Percentiles rank a stretch among this genome's conserved stretches.
Evolutionary conservation across 768 basidiomycete species (phyloP).

Genomic region (Podaxis pistillaris): DNA sequence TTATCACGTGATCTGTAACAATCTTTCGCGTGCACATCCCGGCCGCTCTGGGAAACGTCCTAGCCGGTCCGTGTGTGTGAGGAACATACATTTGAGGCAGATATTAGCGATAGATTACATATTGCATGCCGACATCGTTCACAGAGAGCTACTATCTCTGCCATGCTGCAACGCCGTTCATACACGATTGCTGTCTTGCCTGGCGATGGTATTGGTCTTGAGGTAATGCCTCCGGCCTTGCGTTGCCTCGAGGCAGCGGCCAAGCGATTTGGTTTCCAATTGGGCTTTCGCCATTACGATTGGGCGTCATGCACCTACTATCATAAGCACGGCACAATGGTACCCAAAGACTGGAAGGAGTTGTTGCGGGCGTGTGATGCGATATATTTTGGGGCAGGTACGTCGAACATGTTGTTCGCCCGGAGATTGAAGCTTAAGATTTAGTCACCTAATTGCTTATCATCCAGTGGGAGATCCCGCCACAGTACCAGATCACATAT

Average conservation of each 20-base stretch:
- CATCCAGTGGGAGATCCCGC: conserved; percentile 43
- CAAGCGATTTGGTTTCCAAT: conserved; percentile 40
- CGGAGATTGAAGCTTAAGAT: neutral
- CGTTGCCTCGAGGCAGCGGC: conserved; percentile 44
- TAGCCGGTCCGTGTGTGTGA: conserved; percentile 6
- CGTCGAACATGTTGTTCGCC: conserved; percentile 14
- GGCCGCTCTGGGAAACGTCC: neutral
- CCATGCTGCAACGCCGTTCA: conserved; percentile 21
- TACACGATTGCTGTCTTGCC: conserved; percentile 48
- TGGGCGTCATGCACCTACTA: conserved; percentile 50
- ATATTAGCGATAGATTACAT: neutral
- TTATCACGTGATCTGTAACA: neutral
- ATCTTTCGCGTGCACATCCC: neutral
- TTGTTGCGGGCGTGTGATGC: conserved; percentile 40
- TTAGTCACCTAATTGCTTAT: conserved; percentile 17
- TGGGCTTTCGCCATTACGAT: conserved; percentile 44
- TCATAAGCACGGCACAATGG: conserved; percentile 44
- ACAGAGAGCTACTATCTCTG: neutral
- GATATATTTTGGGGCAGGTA: conserved; percentile 48
- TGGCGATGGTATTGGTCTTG: conserved; percentile 53
- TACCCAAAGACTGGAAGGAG: conserved; percentile 41
- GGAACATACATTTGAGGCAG: neutral
- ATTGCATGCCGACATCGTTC: neutral
- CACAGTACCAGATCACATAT: conserved; percentile 54
- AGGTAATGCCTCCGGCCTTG: conserved; percentile 49